Percentiles rank a stretch among this genome's conserved stretches.
phyloP scores from a whole-genome alignment of 768 basidiomycete species.

The Trametes maxima region DNA sequence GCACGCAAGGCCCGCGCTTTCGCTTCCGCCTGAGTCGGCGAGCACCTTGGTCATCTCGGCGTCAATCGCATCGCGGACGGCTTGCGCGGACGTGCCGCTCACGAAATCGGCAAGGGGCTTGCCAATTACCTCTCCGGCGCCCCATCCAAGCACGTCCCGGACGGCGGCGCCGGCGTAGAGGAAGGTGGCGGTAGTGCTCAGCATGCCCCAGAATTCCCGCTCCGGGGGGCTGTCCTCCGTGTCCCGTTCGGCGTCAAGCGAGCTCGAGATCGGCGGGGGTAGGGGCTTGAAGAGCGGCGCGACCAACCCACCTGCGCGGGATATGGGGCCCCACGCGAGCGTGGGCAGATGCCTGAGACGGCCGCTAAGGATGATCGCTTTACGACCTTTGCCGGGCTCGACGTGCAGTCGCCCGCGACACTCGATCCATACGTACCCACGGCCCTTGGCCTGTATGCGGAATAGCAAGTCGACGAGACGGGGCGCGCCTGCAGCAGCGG shows the following conservation, averaged over 20 bases:
- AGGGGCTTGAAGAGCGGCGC: conserved; percentile 17
- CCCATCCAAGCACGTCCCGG: conserved; percentile 69
- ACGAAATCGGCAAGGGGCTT: conserved; percentile 43
- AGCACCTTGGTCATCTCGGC: conserved; percentile 27
- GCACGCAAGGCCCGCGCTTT: conserved; percentile 32
- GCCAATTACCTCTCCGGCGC: conserved; percentile 54
- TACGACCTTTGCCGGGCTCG: conserved; percentile 92
- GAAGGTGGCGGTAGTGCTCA: conserved; percentile 49
- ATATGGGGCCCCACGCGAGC: conserved; percentile 62
- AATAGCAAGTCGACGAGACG: conserved; percentile 83
- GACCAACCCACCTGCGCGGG: conserved; percentile 50
- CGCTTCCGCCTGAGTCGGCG: conserved; percentile 10
- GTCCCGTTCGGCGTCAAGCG: conserved; percentile 18
- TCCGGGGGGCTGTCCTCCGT: conserved; percentile 32
- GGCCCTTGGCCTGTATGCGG: conserved; percentile 70
- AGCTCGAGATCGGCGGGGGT: background rate
- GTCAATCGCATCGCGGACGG: conserved; percentile 28
- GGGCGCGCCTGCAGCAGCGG: conserved; percentile 31
- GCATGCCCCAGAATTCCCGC: conserved; percentile 58
- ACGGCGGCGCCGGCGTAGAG: conserved; percentile 53
- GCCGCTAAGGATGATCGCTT: conserved; percentile 90
- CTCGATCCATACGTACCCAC: conserved; percentile 85
- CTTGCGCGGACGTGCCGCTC: conserved; percentile 19
- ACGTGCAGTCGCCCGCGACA: conserved; percentile 85
- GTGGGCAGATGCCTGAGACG: conserved; percentile 68